phyloP scores from a whole-genome alignment of 1,284 basidiomycete genomes.

The Coriolopsis trogii region DNA sequence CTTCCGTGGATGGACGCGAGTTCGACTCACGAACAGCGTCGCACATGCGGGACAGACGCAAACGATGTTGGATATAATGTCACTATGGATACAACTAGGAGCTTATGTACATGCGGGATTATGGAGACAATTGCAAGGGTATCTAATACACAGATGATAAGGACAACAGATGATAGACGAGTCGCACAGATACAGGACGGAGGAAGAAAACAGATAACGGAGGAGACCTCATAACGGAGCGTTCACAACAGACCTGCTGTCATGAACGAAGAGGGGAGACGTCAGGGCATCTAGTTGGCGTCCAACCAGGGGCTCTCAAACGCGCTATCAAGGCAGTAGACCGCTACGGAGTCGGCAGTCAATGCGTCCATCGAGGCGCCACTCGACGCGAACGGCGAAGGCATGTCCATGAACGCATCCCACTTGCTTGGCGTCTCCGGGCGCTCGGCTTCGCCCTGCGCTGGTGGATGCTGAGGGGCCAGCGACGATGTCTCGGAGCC shows the following conservation, averaged over 20 bases:
- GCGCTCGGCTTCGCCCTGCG: background rate
- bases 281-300: background rate
- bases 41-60: background rate
- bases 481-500: background rate
- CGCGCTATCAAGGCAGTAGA: no score
- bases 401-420: background rate
- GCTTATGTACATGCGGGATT: constrained; percentile 18
- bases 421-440: background rate
- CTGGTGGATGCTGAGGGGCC: no score
- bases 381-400: no score
- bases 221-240: constrained; percentile 5
- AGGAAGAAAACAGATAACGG: constrained; percentile 3
- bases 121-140: constrained; percentile 5
- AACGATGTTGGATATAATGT: background rate
- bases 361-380: no score
- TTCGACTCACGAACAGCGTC: background rate
- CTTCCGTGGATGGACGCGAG: background rate
- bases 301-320: background rate
- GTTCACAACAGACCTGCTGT: constrained; percentile 6
- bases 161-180: background rate
- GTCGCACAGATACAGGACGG: background rate
- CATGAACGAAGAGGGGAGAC: background rate
- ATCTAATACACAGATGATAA: background rate
- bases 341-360: no score
- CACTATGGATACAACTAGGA: constrained; percentile 17